A percentile compares a stretch with the other conserved stretches of the same genome.
phyloP scores from a whole-genome alignment of 73 alveolate genomes.

The Durusdinium trenchii region DNA sequence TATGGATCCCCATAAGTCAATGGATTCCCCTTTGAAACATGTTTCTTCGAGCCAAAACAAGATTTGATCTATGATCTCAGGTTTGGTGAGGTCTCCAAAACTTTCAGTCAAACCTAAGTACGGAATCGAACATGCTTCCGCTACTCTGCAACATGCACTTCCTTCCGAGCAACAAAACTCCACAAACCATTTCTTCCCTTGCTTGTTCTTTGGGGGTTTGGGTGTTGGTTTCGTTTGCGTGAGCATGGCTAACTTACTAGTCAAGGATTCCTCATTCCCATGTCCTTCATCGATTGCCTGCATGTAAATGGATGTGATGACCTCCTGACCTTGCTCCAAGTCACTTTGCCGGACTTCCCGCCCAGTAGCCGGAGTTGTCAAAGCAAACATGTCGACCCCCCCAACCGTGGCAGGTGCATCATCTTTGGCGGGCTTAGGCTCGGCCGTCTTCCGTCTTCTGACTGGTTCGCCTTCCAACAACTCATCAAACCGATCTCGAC shows the following conservation, averaged over 20 bases:
- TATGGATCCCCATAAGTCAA: constrained; percentile 2
- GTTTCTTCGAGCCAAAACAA: not conserved
- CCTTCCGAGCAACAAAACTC: constrained; percentile 42
- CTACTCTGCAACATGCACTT: not conserved
- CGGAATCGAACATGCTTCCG: not conserved
- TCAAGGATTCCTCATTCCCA: not conserved
- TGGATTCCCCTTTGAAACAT: not conserved
- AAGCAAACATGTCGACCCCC: not conserved
- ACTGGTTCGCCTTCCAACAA: not conserved
- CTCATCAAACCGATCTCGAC: not conserved
- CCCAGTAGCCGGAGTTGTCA: not conserved
- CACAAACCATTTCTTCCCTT: not conserved
- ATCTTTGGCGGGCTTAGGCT: not conserved
- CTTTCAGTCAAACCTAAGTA: not conserved
- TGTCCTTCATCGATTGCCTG: not conserved
- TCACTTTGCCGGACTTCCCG: not conserved
- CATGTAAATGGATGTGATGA: not conserved
- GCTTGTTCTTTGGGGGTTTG: not conserved
- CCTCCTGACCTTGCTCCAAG: not conserved
- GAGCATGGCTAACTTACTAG: not conserved
- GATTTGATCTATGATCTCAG: not conserved
- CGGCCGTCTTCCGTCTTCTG: not conserved
- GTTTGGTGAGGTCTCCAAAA: not conserved
- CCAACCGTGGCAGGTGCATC: not conserved
- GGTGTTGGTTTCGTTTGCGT: not conserved